Evolutionary conservation across 73 alveolate genomes (phyloP).

Genomic region (Loxodes magnus): DNA sequence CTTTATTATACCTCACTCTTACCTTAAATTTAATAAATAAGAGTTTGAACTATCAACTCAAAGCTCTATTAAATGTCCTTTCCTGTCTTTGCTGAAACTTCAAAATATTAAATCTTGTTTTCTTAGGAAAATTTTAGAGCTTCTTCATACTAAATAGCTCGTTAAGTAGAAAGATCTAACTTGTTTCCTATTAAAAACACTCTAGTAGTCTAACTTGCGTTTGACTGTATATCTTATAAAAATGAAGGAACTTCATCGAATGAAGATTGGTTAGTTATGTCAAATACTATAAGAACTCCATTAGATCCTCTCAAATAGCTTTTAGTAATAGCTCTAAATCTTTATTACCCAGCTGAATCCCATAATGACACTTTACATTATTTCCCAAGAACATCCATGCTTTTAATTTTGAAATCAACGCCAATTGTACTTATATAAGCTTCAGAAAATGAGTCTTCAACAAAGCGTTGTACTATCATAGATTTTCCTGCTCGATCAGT

Average conservation of each 20-base stretch:
- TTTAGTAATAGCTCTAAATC: slow-evolving; percentile 59
- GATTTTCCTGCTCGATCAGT: slow-evolving; percentile 80
- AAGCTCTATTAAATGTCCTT: too few species aligned
- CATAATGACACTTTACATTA: slow-evolving; percentile 43
- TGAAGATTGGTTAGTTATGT: slow-evolving; percentile 9
- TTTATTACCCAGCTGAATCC: slow-evolving; percentile 38
- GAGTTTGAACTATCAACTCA: too few species aligned
- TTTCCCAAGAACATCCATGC: slow-evolving; percentile 21
- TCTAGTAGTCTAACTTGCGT: too few species aligned
- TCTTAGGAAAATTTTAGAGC: too few species aligned
- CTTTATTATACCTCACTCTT: too few species aligned
- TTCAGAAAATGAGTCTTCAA: slow-evolving; percentile 74
- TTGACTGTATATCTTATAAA: too few species aligned
- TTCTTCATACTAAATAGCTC: too few species aligned
- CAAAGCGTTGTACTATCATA: slow-evolving; percentile 59
- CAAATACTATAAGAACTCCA: slow-evolving; percentile 28
- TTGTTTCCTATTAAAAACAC: too few species aligned
- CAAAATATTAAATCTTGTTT: too few species aligned
- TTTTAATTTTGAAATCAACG: slow-evolving; percentile 63
- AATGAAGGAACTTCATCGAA: neutral
- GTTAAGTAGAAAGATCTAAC: too few species aligned
- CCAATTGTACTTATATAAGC: slow-evolving; percentile 78
- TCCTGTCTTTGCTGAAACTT: too few species aligned
- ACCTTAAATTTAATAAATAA: too few species aligned
- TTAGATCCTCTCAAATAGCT: slow-evolving; percentile 40